Conservation (phyloP, 305 asterid genomes). For the Fraxinus paxiana region DNA sequence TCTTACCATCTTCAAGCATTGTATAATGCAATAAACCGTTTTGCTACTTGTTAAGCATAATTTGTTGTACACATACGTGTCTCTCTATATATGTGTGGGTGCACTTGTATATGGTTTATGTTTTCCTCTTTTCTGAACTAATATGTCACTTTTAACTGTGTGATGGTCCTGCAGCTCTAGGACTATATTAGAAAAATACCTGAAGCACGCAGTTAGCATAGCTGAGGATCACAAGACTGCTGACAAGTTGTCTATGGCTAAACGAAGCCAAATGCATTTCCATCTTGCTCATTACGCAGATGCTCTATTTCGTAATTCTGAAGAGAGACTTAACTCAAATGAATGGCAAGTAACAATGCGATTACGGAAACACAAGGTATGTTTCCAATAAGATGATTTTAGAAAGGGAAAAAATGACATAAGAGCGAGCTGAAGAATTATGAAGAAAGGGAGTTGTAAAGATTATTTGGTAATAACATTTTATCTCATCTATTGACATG, state of each 20-base stretch:
- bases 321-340: constrained; percentile 84
- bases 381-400: constrained; percentile 9
- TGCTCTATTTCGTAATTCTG: constrained; percentile 90
- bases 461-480: constrained; percentile 16
- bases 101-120: neutral
- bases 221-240: constrained; percentile 60
- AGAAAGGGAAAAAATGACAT: constrained; percentile 3
- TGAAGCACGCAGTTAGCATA: constrained; percentile 80
- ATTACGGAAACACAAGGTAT: constrained; percentile 79
- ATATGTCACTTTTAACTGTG: constrained; percentile 14
- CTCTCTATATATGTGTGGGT: neutral
- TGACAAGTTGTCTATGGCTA: constrained; percentile 52
- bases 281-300: constrained; percentile 99
- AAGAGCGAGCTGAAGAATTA: constrained; percentile 16
- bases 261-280: constrained; percentile 90
- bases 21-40: constrained; percentile 1
- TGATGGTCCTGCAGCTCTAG: constrained; percentile 67
- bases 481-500: constrained; percentile 24
- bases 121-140: constrained; percentile 10
- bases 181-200: constrained; percentile 86
- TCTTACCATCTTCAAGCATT: constrained; percentile 11
- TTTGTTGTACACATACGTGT: neutral
- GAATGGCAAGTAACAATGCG: constrained; percentile 97
- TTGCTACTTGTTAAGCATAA: constrained; percentile 10
- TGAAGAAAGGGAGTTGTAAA: constrained; percentile 10